These are phyloP conservation scores for Aechmea fasciata DNA, from an alignment of 176 grass and related monocot genomes.

Conservation along the genomic window DNA sequence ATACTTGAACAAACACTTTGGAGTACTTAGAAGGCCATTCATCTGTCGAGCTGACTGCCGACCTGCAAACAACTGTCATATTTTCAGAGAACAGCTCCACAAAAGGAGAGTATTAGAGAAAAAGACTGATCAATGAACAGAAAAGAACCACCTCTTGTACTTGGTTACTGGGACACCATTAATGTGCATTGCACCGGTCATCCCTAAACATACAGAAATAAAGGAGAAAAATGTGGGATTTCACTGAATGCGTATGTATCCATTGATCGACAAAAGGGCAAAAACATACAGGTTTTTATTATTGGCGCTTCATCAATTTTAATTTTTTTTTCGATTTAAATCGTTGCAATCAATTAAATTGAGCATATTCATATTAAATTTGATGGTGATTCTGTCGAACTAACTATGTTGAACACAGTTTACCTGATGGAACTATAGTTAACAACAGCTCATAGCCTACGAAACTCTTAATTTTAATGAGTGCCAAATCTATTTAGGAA, in stretches of 20 bases:
- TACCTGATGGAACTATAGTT: too few relatives aligned
- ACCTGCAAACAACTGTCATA: slow-evolving; percentile 29
- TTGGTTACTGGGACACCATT: slow-evolving; percentile 76
- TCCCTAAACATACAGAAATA: slow-evolving; percentile 33
- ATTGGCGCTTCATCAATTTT: too few relatives aligned
- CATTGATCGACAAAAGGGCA: not conserved
- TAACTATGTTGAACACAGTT: too few relatives aligned
- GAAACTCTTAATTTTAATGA: too few relatives aligned
- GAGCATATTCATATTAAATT: too few relatives aligned
- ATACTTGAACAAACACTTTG: slow-evolving; percentile 78
- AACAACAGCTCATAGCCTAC: too few relatives aligned
- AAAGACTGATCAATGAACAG: not conserved
- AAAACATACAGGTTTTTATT: not conserved
- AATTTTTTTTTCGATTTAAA: too few relatives aligned
- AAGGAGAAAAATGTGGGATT: not conserved
- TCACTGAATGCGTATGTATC: not conserved
- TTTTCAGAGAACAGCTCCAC: not conserved
- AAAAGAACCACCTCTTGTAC: slow-evolving; percentile 51
- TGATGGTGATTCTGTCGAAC: too few relatives aligned
- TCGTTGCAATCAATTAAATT: too few relatives aligned
- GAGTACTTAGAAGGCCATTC: slow-evolving; percentile 98
- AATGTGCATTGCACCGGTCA: slow-evolving; percentile 74
- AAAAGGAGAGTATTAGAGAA: not conserved
- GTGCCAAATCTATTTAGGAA: too few relatives aligned
- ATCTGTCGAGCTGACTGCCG: slow-evolving; percentile 47